Base-by-base conservation (phyloP, 1,139 yeast species). In the Hansenula lynferdii region DNA sequence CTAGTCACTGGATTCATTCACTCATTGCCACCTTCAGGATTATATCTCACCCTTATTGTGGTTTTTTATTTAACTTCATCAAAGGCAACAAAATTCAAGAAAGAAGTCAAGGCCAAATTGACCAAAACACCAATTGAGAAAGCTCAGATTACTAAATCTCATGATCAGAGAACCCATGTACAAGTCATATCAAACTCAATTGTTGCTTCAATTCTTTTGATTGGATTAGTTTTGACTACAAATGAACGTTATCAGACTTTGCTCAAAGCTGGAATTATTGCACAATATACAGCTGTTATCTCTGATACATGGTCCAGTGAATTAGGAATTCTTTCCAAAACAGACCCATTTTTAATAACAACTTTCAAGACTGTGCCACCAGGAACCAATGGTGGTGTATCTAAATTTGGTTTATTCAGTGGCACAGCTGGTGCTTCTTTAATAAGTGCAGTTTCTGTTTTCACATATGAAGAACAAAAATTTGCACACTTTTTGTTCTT, bases 231-330 rank as follows among this genome's bases (percentile, higher is more conserved):
- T 5, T 42, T 48, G 17, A 35, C 45, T 1, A 24, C 22, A 10
- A 43, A 44, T 23, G 29, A 19, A 8, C 40, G 33, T 9, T 10
- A 31, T 7, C 38, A 36, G 8, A 21, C 31, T 9, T 32, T 51
- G 30, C 18, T 48, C 7, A 44, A 50, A 39, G 53, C 62, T 7
- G 72, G 70, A 6, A 51, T 66, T 16, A 50, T 66, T 20, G 60
- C 66, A 4, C 74, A 71, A 34, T 72, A 71, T 44, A 65, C 69
- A 6, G 71, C 72, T 3, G 73, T 69, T 11, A 67, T 67, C 1
- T 67, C 74, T 5, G 77, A 71, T 42, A 70, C 77, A 0, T 67
- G 70, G 66, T 69, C 76, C 3, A 68, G 74, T 1, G 77, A 72
- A 43, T 52, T 72, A 19, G 77, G 77, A 3, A 69, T 71, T 14